Conservation (phyloP, 345 rosid species). For the Dipteronia sinensis region DNA sequence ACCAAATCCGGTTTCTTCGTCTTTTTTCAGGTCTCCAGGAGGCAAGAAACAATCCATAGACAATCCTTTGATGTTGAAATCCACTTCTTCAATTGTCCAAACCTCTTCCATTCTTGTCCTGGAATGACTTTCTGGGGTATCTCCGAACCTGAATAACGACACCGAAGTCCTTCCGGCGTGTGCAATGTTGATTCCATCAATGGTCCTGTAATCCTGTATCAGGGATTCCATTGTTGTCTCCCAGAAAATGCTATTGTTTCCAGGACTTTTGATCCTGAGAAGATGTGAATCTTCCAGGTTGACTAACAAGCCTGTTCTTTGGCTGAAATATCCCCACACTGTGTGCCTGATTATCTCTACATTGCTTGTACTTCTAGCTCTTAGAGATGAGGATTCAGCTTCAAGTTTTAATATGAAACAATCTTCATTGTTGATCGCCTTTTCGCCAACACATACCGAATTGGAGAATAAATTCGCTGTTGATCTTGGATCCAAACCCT, state of each 20-base stretch:
- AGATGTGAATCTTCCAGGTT: slow-evolving; percentile 84
- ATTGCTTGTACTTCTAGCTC: slow-evolving; percentile 67
- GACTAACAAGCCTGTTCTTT: slow-evolving; percentile 78
- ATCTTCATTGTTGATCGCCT: slow-evolving; percentile 61
- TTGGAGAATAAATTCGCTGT: slow-evolving; percentile 71
- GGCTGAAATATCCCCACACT: slow-evolving; percentile 91
- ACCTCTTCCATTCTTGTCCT: slow-evolving; percentile 91
- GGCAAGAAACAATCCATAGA: slow-evolving; percentile 90
- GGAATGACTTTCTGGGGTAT: slow-evolving; percentile 57
- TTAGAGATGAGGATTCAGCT: slow-evolving; percentile 53
- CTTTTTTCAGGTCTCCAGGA: slow-evolving; percentile 76
- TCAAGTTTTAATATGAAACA: slow-evolving; percentile 81
- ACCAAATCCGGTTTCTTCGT: slow-evolving; percentile 30
- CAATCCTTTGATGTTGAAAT: slow-evolving; percentile 87
- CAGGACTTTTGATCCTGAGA: slow-evolving; percentile 59
- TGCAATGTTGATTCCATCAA: slow-evolving; percentile 85
- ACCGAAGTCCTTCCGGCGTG: slow-evolving; percentile 72
- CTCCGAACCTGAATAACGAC: slow-evolving; percentile 69
- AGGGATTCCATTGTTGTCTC: slow-evolving; percentile 88
- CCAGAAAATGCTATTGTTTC: slow-evolving; percentile 68
- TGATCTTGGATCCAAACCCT: slow-evolving; percentile 92
- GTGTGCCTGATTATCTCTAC: slow-evolving; percentile 82
- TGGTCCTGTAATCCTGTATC: slow-evolving; percentile 68
- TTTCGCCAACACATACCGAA: slow-evolving; percentile 77
- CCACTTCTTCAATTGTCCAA: slow-evolving; percentile 91